Base-by-base conservation (phyloP, 169 alveolate species). In the Cryptosporidium tyzzeri region DNA sequence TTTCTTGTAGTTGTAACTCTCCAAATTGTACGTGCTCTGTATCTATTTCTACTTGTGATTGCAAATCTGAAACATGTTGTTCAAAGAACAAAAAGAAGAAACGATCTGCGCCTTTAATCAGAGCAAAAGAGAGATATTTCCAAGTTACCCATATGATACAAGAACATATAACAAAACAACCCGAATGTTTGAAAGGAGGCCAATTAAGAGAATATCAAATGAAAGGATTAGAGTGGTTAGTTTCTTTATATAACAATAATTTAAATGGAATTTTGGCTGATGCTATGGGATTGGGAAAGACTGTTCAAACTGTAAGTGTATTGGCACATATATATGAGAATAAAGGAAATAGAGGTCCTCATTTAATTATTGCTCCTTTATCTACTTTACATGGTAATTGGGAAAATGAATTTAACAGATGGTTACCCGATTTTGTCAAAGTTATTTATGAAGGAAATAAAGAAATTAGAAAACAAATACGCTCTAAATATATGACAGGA, bases 261-360 rank as follows among this genome's bases (percentile, higher is more conserved):
- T 91, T 97, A 33, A 96, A 98, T 87, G 99, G 99, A 4, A 97
- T 98, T 21, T 73, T 98, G 35, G 99, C 99, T 33, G 99, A 97
- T 93, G 97, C 97, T 70, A 96, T 97, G 98, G 99, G 99, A 35
- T 93, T 97, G 21, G 98, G 98, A 31, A 97, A 97, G 85, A 96
- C 99, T 4, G 97, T 97, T 23, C 95, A 97, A 91, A 97, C 99
- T 6, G 96, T 97, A 7, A 94, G 98, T 1, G 86, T 97, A 23
- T 91, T 97, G 58, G 96, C 97, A 51, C 97, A 96, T 70, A 85
- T 97, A 26, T 93, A 96, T 71, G 99, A 97, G 86, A 84, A 70
- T 23, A 74, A 94, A 86, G 96, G 96, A 18, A 96, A 96, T 84
- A 94, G 95, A 44, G 99, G 99, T 3, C 99, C 99, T 2, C 97